Percentiles rank a stretch among this genome's conserved stretches.
Evolutionary conservation across 108 stramenopile genomes (phyloP).

Genomic region (Stephanodiscus minutulus): DNA sequence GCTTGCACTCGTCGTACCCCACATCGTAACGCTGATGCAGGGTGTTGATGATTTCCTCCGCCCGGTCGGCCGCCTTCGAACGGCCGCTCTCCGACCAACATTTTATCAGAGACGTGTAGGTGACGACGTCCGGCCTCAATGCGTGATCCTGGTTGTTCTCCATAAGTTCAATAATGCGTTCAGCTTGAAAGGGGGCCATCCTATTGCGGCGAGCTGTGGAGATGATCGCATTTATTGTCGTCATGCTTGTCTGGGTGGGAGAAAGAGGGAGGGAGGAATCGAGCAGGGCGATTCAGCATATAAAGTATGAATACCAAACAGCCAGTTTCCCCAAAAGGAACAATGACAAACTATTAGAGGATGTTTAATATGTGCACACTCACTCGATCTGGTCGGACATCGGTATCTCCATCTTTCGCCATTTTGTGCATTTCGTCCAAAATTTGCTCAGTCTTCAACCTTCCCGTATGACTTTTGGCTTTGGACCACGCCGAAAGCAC

Average conservation of each 20-base stretch:
- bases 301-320: not conserved
- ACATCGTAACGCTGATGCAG: conserved; percentile 38
- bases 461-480: conserved; percentile 3
- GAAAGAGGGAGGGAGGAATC: not conserved
- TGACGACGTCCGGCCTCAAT: conserved; percentile 47
- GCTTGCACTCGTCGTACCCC: conserved; percentile 43
- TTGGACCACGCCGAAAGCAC: conserved; percentile 49
- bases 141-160: conserved; percentile 38
- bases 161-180: conserved; percentile 48
- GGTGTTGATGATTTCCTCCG: conserved; percentile 42
- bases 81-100: conserved; percentile 49
- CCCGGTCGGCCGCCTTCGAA: conserved; percentile 28
- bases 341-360: not conserved
- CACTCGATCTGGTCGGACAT: conserved; percentile 44
- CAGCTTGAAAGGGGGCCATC: conserved; percentile 45
- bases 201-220: conserved; percentile 18
- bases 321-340: not conserved
- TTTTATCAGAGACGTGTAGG: conserved; percentile 56
- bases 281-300: not conserved
- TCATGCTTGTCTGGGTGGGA: conserved; percentile 32
- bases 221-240: conserved; percentile 43
- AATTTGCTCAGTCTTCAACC: conserved; percentile 25
- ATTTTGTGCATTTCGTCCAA: conserved; percentile 42
- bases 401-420: conserved; percentile 29
- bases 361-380: not conserved